These are phyloP conservation scores for Leishmania braziliensis DNA, from an alignment of 208 protist species.

Conservation along the genomic window DNA sequence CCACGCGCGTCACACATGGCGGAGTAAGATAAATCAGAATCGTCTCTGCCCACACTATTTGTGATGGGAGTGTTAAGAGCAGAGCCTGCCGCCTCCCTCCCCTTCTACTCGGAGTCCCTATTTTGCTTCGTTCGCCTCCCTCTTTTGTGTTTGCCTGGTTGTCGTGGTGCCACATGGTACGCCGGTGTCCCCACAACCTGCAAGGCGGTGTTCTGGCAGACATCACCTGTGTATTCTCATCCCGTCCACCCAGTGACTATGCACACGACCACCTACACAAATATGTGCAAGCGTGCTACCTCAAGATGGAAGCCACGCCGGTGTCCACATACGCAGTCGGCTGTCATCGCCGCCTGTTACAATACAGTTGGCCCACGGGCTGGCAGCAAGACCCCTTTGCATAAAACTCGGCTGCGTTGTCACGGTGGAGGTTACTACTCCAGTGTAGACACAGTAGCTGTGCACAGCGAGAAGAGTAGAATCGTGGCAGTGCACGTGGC, in stretches of 20 bases:
- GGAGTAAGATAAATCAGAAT: background rate
- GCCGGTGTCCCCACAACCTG: background rate
- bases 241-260: background rate
- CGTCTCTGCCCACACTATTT: background rate
- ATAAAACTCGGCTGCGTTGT: slow-evolving; percentile 63
- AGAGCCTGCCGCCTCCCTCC: background rate
- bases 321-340: slow-evolving; percentile 80
- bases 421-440: slow-evolving; percentile 55
- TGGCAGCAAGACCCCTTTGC: slow-evolving; percentile 60
- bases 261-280: background rate
- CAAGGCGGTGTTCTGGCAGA: background rate
- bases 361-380: slow-evolving; percentile 56
- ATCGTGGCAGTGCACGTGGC: slow-evolving; percentile 73
- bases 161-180: background rate
- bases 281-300: background rate
- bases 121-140: background rate
- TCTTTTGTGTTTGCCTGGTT: background rate
- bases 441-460: slow-evolving; percentile 71
- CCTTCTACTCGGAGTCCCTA: too few relatives aligned
- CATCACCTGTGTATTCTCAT: background rate
- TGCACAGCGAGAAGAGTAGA: slow-evolving; percentile 64
- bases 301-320: slow-evolving; percentile 53
- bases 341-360: slow-evolving; percentile 86
- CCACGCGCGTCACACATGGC: too few relatives aligned
- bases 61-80: background rate